These are phyloP conservation scores for Proliferodiscus dingleyae DNA, from an alignment of 2,329 filamentous ascomycete genomes.

Conservation along the genomic window DNA sequence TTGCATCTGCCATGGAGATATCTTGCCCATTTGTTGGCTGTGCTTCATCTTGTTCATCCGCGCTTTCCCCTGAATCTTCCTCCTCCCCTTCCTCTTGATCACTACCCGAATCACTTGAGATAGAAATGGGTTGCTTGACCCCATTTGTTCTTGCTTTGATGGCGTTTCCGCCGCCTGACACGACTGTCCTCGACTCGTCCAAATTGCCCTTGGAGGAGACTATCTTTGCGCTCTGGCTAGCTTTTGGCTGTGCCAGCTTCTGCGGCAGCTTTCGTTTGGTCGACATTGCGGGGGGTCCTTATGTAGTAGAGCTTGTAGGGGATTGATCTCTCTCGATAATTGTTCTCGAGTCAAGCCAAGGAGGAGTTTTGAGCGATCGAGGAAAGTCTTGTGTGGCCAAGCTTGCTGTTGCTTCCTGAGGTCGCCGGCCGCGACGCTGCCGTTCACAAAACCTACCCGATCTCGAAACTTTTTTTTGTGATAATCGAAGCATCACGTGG, in stretches of 20 bases:
- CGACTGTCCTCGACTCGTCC: constrained; percentile 53
- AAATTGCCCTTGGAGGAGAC: constrained; percentile 45
- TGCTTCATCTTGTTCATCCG: constrained; percentile 41
- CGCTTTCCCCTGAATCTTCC: constrained; percentile 42
- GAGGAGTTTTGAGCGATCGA: background rate
- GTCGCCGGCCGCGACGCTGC: background rate
- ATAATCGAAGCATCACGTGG: constrained; percentile 1
- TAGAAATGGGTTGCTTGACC: constrained; percentile 42
- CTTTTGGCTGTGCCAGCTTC: constrained; percentile 51
- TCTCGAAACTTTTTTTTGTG: constrained; percentile 1
- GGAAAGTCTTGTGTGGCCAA: background rate
- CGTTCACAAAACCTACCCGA: background rate
- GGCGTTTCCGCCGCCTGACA: constrained; percentile 35
- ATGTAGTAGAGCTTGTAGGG: background rate
- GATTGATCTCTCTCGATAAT: background rate
- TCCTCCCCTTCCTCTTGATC: constrained; percentile 44
- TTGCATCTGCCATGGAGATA: constrained; percentile 33
- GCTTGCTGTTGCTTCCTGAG: background rate
- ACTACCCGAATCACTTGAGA: constrained; percentile 51
- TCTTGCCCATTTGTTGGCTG: constrained; percentile 22
- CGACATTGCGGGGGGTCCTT: constrained; percentile 39
- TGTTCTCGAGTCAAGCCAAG: background rate
- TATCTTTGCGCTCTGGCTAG: constrained; percentile 49
- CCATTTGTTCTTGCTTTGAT: constrained; percentile 19
- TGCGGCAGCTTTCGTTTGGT: constrained; percentile 56